Evolutionary conservation across 2,329 filamentous ascomycete species (phyloP).

Genomic region (Pestalotiopsis sp.): DNA sequence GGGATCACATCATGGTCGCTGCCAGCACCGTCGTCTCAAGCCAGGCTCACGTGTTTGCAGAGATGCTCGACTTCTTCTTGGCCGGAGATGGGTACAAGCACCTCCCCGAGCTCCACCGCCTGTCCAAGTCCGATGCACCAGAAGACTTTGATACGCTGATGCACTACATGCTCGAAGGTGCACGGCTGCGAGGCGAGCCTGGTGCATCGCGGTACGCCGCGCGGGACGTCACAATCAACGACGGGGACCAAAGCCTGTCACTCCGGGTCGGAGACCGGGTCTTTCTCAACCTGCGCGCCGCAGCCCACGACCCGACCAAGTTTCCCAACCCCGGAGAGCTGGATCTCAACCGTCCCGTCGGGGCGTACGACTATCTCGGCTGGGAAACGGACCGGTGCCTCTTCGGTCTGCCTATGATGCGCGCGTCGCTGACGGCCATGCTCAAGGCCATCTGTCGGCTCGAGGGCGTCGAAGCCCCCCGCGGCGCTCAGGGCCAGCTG

Average conservation of each 20-base stretch:
- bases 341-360: slow-evolving; percentile 50
- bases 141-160: slow-evolving; percentile 8
- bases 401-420: slow-evolving; percentile 44
- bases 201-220: not conserved
- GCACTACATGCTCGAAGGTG: slow-evolving; percentile 13
- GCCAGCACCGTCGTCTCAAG: slow-evolving; percentile 10
- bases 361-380: slow-evolving; percentile 55
- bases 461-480: slow-evolving; percentile 24
- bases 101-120: slow-evolving; percentile 5
- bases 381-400: slow-evolving; percentile 55
- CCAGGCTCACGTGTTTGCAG: slow-evolving; percentile 4
- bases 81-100: not conserved
- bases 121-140: slow-evolving; percentile 7
- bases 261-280: slow-evolving; percentile 31
- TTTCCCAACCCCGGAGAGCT: slow-evolving; percentile 55
- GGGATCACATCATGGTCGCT: slow-evolving; percentile 1
- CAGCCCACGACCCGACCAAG: slow-evolving; percentile 46
- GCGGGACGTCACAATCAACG: slow-evolving; percentile 32
- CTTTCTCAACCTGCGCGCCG: slow-evolving; percentile 51
- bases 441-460: slow-evolving; percentile 27
- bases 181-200: not conserved
- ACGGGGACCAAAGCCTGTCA: slow-evolving; percentile 39
- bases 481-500: slow-evolving; percentile 24
- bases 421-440: slow-evolving; percentile 22
- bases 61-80: slow-evolving; percentile 13